Evolutionary conservation across 2,329 filamentous ascomycete species (phyloP).

Genomic region (Lizonia empirigonia): DNA sequence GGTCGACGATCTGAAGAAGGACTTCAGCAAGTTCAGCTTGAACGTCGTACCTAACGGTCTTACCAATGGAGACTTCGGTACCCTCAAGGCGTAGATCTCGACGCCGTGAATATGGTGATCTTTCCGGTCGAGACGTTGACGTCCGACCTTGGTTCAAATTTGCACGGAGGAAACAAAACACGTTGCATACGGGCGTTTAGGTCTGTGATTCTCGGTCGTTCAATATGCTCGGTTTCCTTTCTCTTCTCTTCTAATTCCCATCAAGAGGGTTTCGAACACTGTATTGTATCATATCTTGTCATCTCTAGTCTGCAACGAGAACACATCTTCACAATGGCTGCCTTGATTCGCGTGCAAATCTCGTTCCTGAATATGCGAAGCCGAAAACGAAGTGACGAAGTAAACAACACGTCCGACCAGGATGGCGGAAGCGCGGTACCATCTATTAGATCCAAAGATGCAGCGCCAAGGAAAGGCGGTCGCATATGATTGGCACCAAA

Average conservation of each 20-base stretch:
- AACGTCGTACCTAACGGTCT: slow-evolving; percentile 14
- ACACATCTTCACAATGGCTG: not conserved
- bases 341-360: no score
- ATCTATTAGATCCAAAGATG: no score
- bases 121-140: not conserved
- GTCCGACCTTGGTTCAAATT: slow-evolving; percentile 12
- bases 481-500: no score
- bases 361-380: no score
- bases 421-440: no score
- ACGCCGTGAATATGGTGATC: not conserved
- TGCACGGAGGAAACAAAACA: slow-evolving; percentile 8
- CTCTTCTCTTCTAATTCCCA: slow-evolving; percentile 3
- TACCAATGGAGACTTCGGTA: slow-evolving; percentile 12
- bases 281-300: slow-evolving; percentile 5
- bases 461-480: no score
- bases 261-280: not conserved
- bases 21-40: slow-evolving; percentile 18
- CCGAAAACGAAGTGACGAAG: no score
- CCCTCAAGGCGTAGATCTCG: slow-evolving; percentile 8
- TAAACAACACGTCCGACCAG: no score
- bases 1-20: slow-evolving; percentile 13
- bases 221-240: slow-evolving; percentile 6
- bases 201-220: not conserved
- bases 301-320: not conserved
- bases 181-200: slow-evolving; percentile 13